Base-by-base conservation (phyloP, 192 early-diverging fungal species). In the Geranomyces variabilis region DNA sequence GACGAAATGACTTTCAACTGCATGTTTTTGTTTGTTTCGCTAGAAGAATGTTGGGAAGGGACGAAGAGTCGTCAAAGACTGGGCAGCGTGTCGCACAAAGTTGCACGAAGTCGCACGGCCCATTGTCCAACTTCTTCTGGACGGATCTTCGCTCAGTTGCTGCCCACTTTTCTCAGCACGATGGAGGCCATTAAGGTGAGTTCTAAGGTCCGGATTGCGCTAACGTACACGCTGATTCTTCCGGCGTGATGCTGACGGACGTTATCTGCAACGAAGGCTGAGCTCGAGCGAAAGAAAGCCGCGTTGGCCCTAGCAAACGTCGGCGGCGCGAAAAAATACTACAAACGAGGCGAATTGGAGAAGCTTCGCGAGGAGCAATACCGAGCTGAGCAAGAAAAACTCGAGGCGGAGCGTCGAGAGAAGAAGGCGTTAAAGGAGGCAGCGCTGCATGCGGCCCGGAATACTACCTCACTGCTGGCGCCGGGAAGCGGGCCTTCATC, bases 341-440 rank as follows among this genome's bases (percentile, higher is more conserved):
- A 95, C 28, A 89, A 90, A 70, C 84, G 93, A 19, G 91, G 87
- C 31, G 94, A 96, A 74, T 75, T 94, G 24, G 90, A 95, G 53
- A 77, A 79, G 63, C 78, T 84, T 53, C 79, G 86, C 14, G 84
- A 86, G 55, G 60, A 87, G 61, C 77, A 87, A 71, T 90, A 93
- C 75, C 65, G 74, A 4, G 74, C 68, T 30, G 80, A 87, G 49
- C 80, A 87, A 75, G 63, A 60, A 34, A 82, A 83, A 66, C 31
- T 74, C 29, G 79, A 87, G 57, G 73, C 78, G 48, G 78, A 87
- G 70, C 64, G 72, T 15, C 17, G 51, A 31, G 74, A 86, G 53
- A 85, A 83, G 80, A 64, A 44, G 10, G 46, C 51, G 31, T 36
- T 30, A 21, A 70, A 33, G 30, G 71, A 66, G 24, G 28, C 21